Evolutionary conservation across 2,329 filamentous ascomycete genomes (phyloP).

Genomic region (Fusarium tanahbumbuense): DNA sequence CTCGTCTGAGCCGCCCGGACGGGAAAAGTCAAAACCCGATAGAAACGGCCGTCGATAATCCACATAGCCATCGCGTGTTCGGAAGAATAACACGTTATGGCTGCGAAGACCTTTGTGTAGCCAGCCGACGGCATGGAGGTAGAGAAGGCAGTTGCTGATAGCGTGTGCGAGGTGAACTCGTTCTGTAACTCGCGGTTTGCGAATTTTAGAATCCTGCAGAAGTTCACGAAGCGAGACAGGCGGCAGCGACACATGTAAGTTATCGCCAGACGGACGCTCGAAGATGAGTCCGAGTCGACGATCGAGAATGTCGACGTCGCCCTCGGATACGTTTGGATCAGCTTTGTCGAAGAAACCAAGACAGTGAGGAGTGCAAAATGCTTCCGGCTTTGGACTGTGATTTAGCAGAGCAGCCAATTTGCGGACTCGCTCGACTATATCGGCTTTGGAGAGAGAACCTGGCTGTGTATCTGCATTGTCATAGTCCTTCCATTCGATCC

Average conservation of each 20-base stretch:
- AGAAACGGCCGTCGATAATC: conserved; percentile 58
- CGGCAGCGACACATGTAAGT: conserved; percentile 51
- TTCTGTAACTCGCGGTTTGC: conserved; percentile 62
- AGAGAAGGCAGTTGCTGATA: conserved; percentile 64
- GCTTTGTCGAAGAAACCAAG: conserved; percentile 63
- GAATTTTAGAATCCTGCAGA: conserved; percentile 50
- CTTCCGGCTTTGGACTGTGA: conserved; percentile 60
- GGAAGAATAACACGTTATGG: conserved; percentile 66
- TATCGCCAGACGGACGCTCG: conserved; percentile 57
- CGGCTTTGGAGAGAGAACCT: conserved; percentile 54
- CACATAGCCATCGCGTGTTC: conserved; percentile 46
- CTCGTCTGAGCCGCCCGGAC: conserved; percentile 62
- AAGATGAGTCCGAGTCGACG: conserved; percentile 66
- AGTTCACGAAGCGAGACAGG: conserved; percentile 62
- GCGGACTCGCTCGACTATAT: conserved; percentile 58
- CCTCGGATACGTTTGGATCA: conserved; percentile 48
- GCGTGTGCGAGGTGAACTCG: conserved; percentile 63
- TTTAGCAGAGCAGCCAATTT: conserved; percentile 62
- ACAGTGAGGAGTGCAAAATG: conserved; percentile 63
- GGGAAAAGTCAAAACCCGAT: conserved; percentile 66
- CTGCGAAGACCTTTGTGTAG: conserved; percentile 68
- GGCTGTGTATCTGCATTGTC: conserved; percentile 51
- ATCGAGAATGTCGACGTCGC: conserved; percentile 57
- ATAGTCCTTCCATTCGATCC: conserved; percentile 65
- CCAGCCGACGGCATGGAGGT: conserved; percentile 67